Evolutionary conservation across 371 early-diverging fungal species (phyloP).

Genomic region (Lichtheimia ramosa): DNA sequence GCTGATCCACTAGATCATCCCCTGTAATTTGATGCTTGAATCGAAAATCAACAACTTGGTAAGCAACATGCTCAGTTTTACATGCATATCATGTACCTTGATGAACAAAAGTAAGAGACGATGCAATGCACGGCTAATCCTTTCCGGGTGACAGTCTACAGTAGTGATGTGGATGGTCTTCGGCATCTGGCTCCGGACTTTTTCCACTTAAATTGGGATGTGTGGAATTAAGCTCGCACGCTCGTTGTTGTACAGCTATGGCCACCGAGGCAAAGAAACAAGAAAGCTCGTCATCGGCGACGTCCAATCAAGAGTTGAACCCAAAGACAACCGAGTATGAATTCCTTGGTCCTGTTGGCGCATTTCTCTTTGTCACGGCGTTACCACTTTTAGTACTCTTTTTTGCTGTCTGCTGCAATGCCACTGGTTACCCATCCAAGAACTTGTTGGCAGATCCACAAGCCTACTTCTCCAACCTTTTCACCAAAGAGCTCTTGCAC

Average conservation of each 20-base stretch:
- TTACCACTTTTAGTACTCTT: slow-evolving; percentile 63
- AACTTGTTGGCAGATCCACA: slow-evolving; percentile 24
- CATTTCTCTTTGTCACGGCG: slow-evolving; percentile 58
- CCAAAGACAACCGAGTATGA: slow-evolving; percentile 65
- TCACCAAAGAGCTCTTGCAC: slow-evolving; percentile 20
- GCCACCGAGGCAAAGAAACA: slow-evolving; percentile 1
- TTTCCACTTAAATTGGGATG: too few relatives aligned
- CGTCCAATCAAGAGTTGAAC: slow-evolving; percentile 32
- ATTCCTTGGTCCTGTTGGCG: slow-evolving; percentile 86
- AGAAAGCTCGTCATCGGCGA: not conserved
- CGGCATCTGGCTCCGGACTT: too few relatives aligned
- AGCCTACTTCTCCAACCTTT: slow-evolving; percentile 14
- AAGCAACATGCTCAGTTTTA: too few relatives aligned
- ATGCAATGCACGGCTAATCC: too few relatives aligned
- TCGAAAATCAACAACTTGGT: too few relatives aligned
- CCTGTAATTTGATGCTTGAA: too few relatives aligned
- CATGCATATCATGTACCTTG: too few relatives aligned
- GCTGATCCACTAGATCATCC: too few relatives aligned
- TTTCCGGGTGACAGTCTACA: too few relatives aligned
- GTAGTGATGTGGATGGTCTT: too few relatives aligned
- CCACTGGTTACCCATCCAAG: slow-evolving; percentile 43
- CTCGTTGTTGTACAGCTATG: not conserved
- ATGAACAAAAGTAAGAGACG: too few relatives aligned
- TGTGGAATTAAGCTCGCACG: too few relatives aligned
- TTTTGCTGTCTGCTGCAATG: slow-evolving; percentile 40